Base-by-base conservation (phyloP, 1,284 basidiomycete genomes). In the Ceratobasidium sp. region DNA sequence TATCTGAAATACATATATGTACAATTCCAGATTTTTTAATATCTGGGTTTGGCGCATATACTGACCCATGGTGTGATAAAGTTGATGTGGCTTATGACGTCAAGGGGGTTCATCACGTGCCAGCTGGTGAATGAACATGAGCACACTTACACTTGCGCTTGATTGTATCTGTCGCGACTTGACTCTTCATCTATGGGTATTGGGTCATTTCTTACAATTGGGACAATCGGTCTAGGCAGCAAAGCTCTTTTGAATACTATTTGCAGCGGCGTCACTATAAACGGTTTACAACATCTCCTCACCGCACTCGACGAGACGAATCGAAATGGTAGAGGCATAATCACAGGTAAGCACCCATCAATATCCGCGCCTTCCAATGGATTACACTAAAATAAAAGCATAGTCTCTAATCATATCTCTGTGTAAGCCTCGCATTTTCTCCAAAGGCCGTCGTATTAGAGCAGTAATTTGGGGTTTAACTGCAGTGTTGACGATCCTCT, bases 331-430 rank as follows among this genome's bases (percentile, higher is more conserved):
- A 86, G 88, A 73, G 94, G 94, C 28, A 81, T 96, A 35, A 80
- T 96, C 14, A 97, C 95, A 28, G 87, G 94, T 95, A 76, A 73
- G 87, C 81, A 8, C n/a, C n/a, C 69, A 74, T 71, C 61, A 50
- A 54, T 71, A 70, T 73, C 38, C 9, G 62, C 13, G 28, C 47
- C 23, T 63, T 74, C 77, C 41, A 78, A 58, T 57, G 61, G n/a
- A 77, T 73, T 57, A 28, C n/a, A n/a, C 54, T 46, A n/a, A n/a
- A n/a, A 59, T 54, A 0, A 18, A 5, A n/a, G 3, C 2, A 14
- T 78, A 96, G 94, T 96, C 58, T 89, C 90, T 64, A 98, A 98
- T 80, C 95, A 98, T 80, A 90, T 96, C 72, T 96, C 95, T 54
- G 94, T 94, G 93, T 94, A 79, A 72, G 88, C 81, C 35, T 62